These are phyloP conservation scores for Cicer yamashitae DNA, from an alignment of 306 rosid genomes.

Conservation along the genomic window DNA sequence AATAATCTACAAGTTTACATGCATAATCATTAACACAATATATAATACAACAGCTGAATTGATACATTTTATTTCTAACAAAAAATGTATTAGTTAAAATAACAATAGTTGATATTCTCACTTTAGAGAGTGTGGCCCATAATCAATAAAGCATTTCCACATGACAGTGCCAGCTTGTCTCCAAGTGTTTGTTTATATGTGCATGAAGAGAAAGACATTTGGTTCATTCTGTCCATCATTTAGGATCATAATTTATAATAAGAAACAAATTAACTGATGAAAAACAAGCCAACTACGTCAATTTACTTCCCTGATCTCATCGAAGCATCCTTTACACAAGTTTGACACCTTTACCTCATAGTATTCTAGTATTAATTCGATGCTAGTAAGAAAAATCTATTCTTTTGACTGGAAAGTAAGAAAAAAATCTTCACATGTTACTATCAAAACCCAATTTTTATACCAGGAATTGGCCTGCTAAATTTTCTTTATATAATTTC, in stretches of 20 bases:
- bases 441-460: constrained; percentile 4
- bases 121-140: background rate
- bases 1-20: background rate
- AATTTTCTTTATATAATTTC: background rate
- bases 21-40: background rate
- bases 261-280: constrained; percentile 2
- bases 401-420: background rate
- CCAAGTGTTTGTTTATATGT: constrained; percentile 21
- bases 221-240: constrained; percentile 33
- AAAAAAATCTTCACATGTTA: constrained; percentile 13
- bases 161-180: constrained; percentile 5
- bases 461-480: background rate
- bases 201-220: constrained; percentile 29
- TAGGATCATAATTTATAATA: constrained; percentile 14
- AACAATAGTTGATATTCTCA: no score
- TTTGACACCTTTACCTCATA: background rate
- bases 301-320: constrained; percentile 6
- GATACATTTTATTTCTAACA: background rate
- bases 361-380: constrained; percentile 20
- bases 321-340: background rate
- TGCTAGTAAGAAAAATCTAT: background rate
- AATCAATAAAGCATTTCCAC: background rate
- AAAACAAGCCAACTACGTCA: constrained; percentile 6
- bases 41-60: background rate
- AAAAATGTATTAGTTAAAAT: no score